Base-by-base conservation (phyloP, 345 rosid species). In the Eucalyptus leucophloia region DNA sequence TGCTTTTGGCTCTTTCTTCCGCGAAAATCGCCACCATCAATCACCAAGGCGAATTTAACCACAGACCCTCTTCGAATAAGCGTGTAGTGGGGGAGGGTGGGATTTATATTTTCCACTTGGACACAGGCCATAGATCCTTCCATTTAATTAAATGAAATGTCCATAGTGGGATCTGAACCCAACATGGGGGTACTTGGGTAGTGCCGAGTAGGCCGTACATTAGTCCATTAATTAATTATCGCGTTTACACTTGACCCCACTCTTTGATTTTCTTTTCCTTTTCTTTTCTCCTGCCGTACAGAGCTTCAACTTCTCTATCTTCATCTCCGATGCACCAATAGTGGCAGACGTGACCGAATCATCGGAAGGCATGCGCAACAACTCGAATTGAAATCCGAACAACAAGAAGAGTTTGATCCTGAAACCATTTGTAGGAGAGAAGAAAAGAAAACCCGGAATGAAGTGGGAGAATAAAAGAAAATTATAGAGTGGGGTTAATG, bases 371-470 rank as follows among this genome's bases (percentile, higher is more conserved):
- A 32, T 90, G 12, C 60, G 80, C 26, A 60, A 0, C 80, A 89
- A 69, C 53, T 91, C 44, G 92, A 49, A 23, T 37, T 23, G 21
- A 53, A 44, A 24, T 19, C 86, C 6, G 26, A 82, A 18, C 77
- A 86, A 49, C 53, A 12, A n/a, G 51, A 87, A 42, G 91, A 88
- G 21, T 90, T 92, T 86, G 93, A 94, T 86, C 92, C 93, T 5
- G 85, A 89, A 87, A 93, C 90, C 40, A 93, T 94, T 95, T 97
- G 99, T 11, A 26, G 15, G 32, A 4, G 32, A 60, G 69, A 28
- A 28, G 49, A 92, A 87, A 60, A 92, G 94, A 4, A 92, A 93
- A 90, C 98, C 98, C 23, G 95, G 97, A 34, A 83, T 92, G 90
- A 96, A 98, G 93, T 97, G n/a, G 4, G 8, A 60, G 69, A 12